Evolutionary conservation across 2,329 filamentous ascomycete species (phyloP), one percentile per base, ranked within the genome.

Genomic region (Ceratocystis diversiconidia): DNA sequence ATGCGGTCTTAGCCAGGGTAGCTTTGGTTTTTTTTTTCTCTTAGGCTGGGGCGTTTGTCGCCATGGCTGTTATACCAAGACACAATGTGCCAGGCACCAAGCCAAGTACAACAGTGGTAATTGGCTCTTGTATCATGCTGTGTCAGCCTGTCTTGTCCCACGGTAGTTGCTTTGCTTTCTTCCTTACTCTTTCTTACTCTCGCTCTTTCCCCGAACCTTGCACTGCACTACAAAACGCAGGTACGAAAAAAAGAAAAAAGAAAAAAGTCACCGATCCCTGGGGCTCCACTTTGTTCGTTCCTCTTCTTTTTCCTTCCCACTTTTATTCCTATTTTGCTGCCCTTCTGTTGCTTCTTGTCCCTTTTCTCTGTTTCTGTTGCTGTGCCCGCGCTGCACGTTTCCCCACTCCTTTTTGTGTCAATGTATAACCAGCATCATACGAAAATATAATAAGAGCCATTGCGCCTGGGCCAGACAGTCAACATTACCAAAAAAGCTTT

Each of bases 331-430:
- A 41, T 44, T 44, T 43, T 61, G 41, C 32, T 46, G 30, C 28
- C 25, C 43, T 32, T 50, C 22, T 62, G 6, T 19, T 46, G 17
- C n/a, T 36, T 62, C 44, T 44, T 10, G 61, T 46, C 41, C 25
- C 43, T 62, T 62, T 62, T 17, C 41, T 48, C 25, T 62, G 36
- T 32, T 46, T 62, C 25, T 32, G 32, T 30, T 44, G 44, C 61
- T 44, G 43, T 62, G 36, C 61, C 52, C 30, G 52, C 52, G 28
- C 52, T 57, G 28, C 17, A 25, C 28, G 17, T n/a, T 59, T 30
- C 52, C 17, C 17, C 28, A 3, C 17, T 59, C 28, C 52, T 59
- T 59, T 30, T 5, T 41, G 36, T 41, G 36, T 41, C 36, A 41
- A 41, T 41, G 36, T 41, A 41, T 41, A 41, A 12, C 36, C 12